Percentiles rank a stretch among this genome's conserved stretches.
phyloP scores from a whole-genome alignment of 1,284 basidiomycete species.

The Leccinum subatratum region DNA sequence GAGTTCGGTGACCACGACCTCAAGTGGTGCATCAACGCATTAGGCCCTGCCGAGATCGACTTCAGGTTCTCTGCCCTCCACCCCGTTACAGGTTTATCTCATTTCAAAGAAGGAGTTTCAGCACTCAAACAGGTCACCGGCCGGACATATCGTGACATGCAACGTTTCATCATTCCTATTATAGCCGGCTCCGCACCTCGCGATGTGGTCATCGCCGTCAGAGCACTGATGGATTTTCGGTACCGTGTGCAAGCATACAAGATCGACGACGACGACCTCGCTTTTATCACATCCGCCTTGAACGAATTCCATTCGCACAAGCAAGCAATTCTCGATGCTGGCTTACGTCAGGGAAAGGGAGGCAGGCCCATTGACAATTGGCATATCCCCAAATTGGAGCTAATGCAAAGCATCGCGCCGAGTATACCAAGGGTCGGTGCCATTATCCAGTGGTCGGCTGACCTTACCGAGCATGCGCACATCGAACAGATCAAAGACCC shows the following conservation, averaged over 20 bases:
- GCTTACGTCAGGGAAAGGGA: neutral
- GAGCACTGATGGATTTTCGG: neutral
- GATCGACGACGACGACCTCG: neutral
- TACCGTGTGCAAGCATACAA: neutral
- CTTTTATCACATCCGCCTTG: neutral
- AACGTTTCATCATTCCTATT: neutral
- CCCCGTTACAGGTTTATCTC: neutral
- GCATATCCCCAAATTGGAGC: neutral
- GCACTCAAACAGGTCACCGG: neutral
- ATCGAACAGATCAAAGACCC: neutral
- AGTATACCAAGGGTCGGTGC: neutral
- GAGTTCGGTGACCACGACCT: neutral
- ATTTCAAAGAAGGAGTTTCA: neutral
- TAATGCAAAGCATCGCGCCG: too few relatives aligned
- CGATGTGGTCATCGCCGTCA: neutral
- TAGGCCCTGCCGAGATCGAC: neutral
- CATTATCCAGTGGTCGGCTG: neutral
- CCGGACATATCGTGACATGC: neutral
- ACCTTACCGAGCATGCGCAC: neutral
- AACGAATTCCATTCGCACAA: neutral
- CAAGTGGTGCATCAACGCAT: neutral
- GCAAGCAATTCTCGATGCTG: neutral
- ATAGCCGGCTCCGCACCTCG: neutral
- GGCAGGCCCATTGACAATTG: neutral
- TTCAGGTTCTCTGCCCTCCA: neutral